These are phyloP conservation scores for Venturia effusa DNA, from an alignment of 2,329 filamentous ascomycete species.

Conservation along the genomic window DNA sequence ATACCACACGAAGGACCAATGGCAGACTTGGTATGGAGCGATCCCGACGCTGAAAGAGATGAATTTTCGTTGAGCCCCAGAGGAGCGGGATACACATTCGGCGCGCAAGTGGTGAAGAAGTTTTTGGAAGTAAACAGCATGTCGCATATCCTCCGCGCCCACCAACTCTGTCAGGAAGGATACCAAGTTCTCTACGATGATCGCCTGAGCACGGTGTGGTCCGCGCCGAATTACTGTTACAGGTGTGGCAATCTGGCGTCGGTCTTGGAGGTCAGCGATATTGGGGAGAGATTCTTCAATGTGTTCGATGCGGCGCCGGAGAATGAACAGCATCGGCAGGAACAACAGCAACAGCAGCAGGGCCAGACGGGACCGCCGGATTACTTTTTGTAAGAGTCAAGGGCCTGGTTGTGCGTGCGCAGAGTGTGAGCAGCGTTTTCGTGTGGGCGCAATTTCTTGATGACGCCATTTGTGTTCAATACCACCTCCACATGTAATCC, in stretches of 20 bases:
- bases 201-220: conserved; percentile 92
- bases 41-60: conserved; percentile 93
- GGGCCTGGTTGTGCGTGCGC: background rate
- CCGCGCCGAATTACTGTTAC: conserved; percentile 68
- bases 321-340: conserved; percentile 75
- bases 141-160: conserved; percentile 94
- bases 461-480: background rate
- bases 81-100: conserved; percentile 94
- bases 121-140: conserved; percentile 96
- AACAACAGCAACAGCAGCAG: conserved; percentile 60
- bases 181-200: conserved; percentile 97
- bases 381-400: conserved; percentile 50
- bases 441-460: background rate
- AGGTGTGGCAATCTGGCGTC: conserved; percentile 95
- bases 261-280: conserved; percentile 89
- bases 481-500: background rate
- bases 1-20: conserved; percentile 98
- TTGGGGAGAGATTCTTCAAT: conserved; percentile 90
- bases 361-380: conserved; percentile 63
- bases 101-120: conserved; percentile 95
- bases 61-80: conserved; percentile 91
- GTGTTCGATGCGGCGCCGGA: conserved; percentile 95
- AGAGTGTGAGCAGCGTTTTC: background rate
- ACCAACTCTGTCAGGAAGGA: conserved; percentile 95
- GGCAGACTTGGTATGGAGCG: conserved; percentile 98